A percentile compares a stretch with the other conserved stretches of the same genome.
phyloP scores from a whole-genome alignment of 2,329 filamentous ascomycete species.

The Esteya vermicola region DNA sequence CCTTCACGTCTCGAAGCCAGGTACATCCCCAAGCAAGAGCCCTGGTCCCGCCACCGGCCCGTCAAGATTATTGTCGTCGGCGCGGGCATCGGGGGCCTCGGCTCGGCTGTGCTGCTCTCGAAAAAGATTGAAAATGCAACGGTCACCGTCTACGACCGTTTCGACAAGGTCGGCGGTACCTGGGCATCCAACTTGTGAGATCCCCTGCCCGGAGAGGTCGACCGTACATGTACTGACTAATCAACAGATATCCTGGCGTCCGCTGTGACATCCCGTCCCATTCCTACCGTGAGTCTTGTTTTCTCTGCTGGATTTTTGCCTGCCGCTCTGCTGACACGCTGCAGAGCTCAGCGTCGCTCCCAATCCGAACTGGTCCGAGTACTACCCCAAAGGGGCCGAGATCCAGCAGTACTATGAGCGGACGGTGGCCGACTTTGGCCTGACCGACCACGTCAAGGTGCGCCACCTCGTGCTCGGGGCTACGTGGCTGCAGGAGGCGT shows the following conservation, averaged over 20 bases:
- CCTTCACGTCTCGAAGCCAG: no score
- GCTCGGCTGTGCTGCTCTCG: slow-evolving; percentile 6
- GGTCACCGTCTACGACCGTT: slow-evolving; percentile 5
- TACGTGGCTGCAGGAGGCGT: slow-evolving; percentile 5
- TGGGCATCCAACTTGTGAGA: slow-evolving; percentile 2
- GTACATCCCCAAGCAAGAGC: no score
- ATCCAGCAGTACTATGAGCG: slow-evolving; percentile 11
- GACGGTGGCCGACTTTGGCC: slow-evolving; percentile 3
- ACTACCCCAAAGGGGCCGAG: slow-evolving; percentile 9
- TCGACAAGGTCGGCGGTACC: slow-evolving; percentile 2
- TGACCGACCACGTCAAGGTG: slow-evolving; percentile 1
- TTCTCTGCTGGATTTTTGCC: no score
- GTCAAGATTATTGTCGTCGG: slow-evolving; percentile 19
- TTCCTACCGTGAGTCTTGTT: no score
- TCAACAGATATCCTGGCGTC: slow-evolving; percentile 7
- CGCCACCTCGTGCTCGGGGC: slow-evolving; percentile 7
- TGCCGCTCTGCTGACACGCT: no score
- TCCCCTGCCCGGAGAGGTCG: neutral
- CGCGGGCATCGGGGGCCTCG: slow-evolving; percentile 35
- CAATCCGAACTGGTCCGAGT: slow-evolving; percentile 10
- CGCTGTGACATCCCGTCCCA: slow-evolving; percentile 10
- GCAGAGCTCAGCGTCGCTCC: slow-evolving; percentile 9
- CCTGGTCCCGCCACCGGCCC: no score
- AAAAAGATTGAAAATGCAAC: slow-evolving; percentile 6
- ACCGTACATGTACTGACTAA: no score